Percentiles rank a stretch among this genome's conserved stretches.
These are phyloP conservation scores for Pseudogymnoascus sp. DNA, from an alignment of 2,329 filamentous ascomycete species.

Conservation along the genomic window DNA sequence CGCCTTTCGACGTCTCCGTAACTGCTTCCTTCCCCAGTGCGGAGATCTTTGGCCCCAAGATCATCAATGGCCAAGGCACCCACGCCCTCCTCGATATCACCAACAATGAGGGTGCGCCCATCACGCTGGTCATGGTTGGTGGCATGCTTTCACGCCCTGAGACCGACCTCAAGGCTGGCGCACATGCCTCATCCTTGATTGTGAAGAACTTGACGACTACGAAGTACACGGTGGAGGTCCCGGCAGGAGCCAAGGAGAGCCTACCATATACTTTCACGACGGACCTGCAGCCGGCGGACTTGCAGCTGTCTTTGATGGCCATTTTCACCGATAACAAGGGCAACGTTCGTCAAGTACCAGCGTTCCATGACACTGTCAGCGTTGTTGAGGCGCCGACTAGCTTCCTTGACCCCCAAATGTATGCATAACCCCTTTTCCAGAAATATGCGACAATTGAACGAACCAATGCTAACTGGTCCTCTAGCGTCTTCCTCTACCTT, in stretches of 20 bases:
- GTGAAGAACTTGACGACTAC: slow-evolving; percentile 79
- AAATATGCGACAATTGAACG: slow-evolving; percentile 17
- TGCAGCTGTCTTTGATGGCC: slow-evolving; percentile 70
- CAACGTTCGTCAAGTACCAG: slow-evolving; percentile 67
- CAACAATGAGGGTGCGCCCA: slow-evolving; percentile 73
- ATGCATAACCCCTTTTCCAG: slow-evolving; percentile 34
- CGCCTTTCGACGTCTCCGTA: slow-evolving; percentile 58
- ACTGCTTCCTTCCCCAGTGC: slow-evolving; percentile 58
- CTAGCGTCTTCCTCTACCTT: slow-evolving; percentile 93
- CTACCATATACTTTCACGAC: slow-evolving; percentile 79
- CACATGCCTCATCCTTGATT: slow-evolving; percentile 47
- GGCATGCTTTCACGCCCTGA: slow-evolving; percentile 56
- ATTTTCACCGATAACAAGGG: slow-evolving; percentile 64
- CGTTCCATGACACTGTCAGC: slow-evolving; percentile 75
- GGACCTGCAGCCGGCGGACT: slow-evolving; percentile 88
- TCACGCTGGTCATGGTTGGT: slow-evolving; percentile 70
- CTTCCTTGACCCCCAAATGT: slow-evolving; percentile 96
- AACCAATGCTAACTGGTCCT: slow-evolving; percentile 19
- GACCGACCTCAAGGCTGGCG: slow-evolving; percentile 41
- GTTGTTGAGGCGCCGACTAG: slow-evolving; percentile 87
- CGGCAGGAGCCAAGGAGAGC: slow-evolving; percentile 67
- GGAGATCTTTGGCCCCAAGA: slow-evolving; percentile 83
- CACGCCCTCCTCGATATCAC: slow-evolving; percentile 73
- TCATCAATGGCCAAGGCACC: slow-evolving; percentile 86
- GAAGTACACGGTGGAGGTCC: slow-evolving; percentile 67